Evolutionary conservation across 2,329 filamentous ascomycete genomes (phyloP).

Genomic region (Neoscytalidium dimidiatum): DNA sequence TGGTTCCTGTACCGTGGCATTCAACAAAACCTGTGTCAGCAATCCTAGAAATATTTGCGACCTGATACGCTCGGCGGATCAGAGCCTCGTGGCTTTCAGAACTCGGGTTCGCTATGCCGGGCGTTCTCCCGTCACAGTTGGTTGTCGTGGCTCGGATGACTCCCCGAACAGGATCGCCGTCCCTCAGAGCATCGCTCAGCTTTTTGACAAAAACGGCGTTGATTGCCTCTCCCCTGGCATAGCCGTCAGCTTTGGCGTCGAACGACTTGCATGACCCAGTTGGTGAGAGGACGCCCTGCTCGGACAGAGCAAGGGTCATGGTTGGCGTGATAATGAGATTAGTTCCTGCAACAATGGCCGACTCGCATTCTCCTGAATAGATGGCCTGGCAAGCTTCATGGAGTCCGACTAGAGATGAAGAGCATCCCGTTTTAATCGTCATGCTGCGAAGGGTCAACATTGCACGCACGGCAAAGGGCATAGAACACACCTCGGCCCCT

Average conservation of each 20-base stretch:
- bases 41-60: conserved; percentile 6
- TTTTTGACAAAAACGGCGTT: conserved; percentile 35
- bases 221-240: conserved; percentile 39
- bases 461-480: background rate
- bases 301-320: conserved; percentile 33
- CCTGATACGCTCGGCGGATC: conserved; percentile 35
- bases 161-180: conserved; percentile 37
- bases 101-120: conserved; percentile 27
- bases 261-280: conserved; percentile 32
- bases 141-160: conserved; percentile 34
- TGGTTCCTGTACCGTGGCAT: conserved; percentile 23
- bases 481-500: conserved; percentile 25
- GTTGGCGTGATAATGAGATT: conserved; percentile 40
- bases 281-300: conserved; percentile 41
- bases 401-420: conserved; percentile 39
- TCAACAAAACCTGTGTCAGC: conserved; percentile 15
- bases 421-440: conserved; percentile 41
- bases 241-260: conserved; percentile 35
- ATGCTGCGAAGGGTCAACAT: conserved; percentile 18
- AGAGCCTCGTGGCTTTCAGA: conserved; percentile 28
- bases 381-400: conserved; percentile 41
- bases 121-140: conserved; percentile 28
- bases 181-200: conserved; percentile 32
- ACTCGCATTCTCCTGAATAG: conserved; percentile 27
- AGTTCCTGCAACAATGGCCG: conserved; percentile 40